These are phyloP conservation scores for Sorghum bicolor DNA, from an alignment of 176 grass and related monocot species.

Conservation along the genomic window DNA sequence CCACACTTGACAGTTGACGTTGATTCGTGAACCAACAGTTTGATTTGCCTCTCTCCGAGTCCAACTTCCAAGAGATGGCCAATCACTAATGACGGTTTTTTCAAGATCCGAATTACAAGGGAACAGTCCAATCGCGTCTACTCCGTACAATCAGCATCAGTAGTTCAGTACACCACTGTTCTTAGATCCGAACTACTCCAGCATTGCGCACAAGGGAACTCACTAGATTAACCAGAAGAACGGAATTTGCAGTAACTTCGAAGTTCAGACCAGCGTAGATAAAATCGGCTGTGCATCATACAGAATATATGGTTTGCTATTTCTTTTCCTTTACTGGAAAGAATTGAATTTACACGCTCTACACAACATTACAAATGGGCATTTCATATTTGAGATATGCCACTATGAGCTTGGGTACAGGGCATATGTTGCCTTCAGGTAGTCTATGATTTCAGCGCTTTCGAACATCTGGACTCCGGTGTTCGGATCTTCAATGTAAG, in stretches of 20 bases:
- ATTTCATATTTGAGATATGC: not conserved
- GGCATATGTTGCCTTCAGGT: conserved; percentile 60
- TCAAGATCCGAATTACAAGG: not conserved
- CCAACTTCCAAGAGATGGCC: not conserved
- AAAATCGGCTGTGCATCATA: not conserved
- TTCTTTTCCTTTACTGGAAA: not conserved
- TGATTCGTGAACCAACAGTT: not conserved
- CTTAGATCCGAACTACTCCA: not conserved
- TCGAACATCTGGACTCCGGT: conserved; percentile 94
- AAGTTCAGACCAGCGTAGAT: not conserved
- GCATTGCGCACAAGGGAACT: not conserved
- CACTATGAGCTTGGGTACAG: not conserved
- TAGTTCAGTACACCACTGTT: too few species aligned
- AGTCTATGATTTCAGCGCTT: conserved; percentile 74
- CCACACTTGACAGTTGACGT: not conserved
- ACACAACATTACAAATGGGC: not conserved
- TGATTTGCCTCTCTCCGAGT: not conserved
- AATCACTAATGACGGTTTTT: not conserved
- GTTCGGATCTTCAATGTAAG: conserved; percentile 92
- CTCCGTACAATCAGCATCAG: not conserved
- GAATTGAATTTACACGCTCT: not conserved
- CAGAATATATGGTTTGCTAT: not conserved
- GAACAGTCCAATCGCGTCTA: not conserved
- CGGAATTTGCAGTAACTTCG: not conserved
- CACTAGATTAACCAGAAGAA: not conserved